Evolutionary conservation across 2,329 filamentous ascomycete genomes (phyloP).

Genomic region (Fonsecaea monophora): DNA sequence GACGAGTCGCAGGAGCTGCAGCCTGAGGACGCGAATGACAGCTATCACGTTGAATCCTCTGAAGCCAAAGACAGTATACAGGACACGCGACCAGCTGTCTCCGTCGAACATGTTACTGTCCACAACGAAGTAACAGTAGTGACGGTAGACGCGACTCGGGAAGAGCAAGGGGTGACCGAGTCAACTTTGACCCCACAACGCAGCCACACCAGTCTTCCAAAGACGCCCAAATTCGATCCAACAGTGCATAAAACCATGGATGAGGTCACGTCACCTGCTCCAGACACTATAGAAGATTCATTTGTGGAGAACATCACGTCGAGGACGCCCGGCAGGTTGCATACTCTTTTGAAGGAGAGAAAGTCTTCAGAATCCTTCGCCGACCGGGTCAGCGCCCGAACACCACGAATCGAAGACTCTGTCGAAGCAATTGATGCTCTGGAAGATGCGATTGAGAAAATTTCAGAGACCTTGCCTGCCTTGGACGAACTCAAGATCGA

Average conservation of each 20-base stretch:
- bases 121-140: neutral
- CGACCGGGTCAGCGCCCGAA: constrained; percentile 35
- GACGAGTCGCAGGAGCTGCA: constrained; percentile 1
- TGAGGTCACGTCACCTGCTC: constrained; percentile 13
- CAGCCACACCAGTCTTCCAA: constrained; percentile 19
- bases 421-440: constrained; percentile 60
- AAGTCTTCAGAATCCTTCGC: constrained; percentile 33
- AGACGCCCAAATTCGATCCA: constrained; percentile 42
- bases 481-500: constrained; percentile 35
- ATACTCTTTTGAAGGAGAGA: constrained; percentile 13
- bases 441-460: constrained; percentile 59
- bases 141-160: constrained; percentile 13
- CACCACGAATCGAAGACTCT: constrained; percentile 51
- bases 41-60: constrained; percentile 1
- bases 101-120: constrained; percentile 6
- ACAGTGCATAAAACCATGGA: constrained; percentile 34
- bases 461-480: constrained; percentile 50
- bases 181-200: constrained; percentile 11
- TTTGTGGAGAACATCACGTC: constrained; percentile 43
- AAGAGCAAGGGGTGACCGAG: constrained; percentile 11
- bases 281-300: constrained; percentile 39
- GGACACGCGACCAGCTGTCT: neutral
- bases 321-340: constrained; percentile 40
- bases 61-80: neutral
- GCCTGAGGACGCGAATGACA: constrained; percentile 2